Conservation (phyloP, 495 filamentous ascomycete species). For the Aspergillus olivimuriae region DNA sequence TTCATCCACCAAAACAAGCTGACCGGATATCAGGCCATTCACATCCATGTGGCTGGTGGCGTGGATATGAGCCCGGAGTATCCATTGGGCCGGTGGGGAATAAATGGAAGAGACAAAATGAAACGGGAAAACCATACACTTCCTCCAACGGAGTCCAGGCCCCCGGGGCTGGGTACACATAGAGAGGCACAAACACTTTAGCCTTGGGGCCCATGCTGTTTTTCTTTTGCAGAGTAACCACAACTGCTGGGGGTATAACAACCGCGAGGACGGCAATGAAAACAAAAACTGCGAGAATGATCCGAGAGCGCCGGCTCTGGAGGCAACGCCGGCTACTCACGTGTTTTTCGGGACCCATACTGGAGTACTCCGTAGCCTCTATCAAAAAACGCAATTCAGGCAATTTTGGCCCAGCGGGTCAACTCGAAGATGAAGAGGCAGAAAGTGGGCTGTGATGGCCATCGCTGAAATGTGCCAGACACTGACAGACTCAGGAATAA, state of each 20-base stretch:
- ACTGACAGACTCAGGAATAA: slow-evolving; percentile 17
- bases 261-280: slow-evolving; percentile 29
- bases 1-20: slow-evolving; percentile 8
- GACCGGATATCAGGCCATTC: slow-evolving; percentile 11
- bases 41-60: slow-evolving; percentile 17
- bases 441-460: slow-evolving; percentile 19
- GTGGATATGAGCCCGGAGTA: slow-evolving; percentile 15
- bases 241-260: slow-evolving; percentile 30
- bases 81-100: slow-evolving; percentile 6
- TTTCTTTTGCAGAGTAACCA: slow-evolving; percentile 27
- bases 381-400: neutral
- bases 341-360: slow-evolving; percentile 30
- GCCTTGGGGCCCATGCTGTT: slow-evolving; percentile 39
- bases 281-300: slow-evolving; percentile 18
- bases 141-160: slow-evolving; percentile 46
- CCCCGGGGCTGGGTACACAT: slow-evolving; percentile 46
- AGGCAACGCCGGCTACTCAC: slow-evolving; percentile 30
- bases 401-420: slow-evolving; percentile 12
- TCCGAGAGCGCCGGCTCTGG: slow-evolving; percentile 24
- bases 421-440: slow-evolving; percentile 10
- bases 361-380: no score
- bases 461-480: slow-evolving; percentile 10
- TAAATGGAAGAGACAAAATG: slow-evolving; percentile 7
- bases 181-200: slow-evolving; percentile 47
- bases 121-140: slow-evolving; percentile 39